Evolutionary conservation across 768 basidiomycete species (phyloP).

Genomic region (Macrolepiota dolichaula): DNA sequence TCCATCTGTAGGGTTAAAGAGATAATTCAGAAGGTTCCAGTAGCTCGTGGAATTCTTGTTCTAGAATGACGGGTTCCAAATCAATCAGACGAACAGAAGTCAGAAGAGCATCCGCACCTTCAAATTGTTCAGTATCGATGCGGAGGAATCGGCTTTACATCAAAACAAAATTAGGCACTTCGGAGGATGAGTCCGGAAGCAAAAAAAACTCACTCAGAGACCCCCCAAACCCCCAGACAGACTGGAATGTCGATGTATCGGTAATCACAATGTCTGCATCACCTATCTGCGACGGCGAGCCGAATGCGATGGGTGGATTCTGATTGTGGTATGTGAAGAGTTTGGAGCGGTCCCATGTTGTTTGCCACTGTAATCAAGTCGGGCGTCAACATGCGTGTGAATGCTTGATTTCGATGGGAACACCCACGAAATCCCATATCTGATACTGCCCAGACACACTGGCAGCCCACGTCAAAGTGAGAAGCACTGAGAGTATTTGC

Average conservation of each 20-base stretch:
- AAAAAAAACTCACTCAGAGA: conserved; percentile 43
- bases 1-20: conserved; percentile 60
- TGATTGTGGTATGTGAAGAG: conserved; percentile 45
- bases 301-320: conserved; percentile 47
- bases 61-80: conserved; percentile 22
- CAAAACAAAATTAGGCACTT: background rate
- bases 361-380: conserved; percentile 44
- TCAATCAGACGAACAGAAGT: background rate
- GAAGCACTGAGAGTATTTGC: background rate
- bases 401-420: background rate
- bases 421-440: conserved; percentile 49
- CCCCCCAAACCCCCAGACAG: conserved; percentile 62
- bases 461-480: background rate
- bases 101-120: conserved; percentile 39
- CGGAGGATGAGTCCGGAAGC: background rate
- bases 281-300: conserved; percentile 43
- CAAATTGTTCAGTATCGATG: conserved; percentile 50
- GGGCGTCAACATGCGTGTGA: background rate
- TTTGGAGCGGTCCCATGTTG: conserved; percentile 41
- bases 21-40: conserved; percentile 49
- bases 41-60: conserved; percentile 48
- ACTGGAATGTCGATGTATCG: conserved; percentile 50
- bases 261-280: conserved; percentile 56
- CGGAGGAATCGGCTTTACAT: conserved; percentile 63
- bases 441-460: conserved; percentile 34